A percentile compares a stretch with the other conserved stretches of the same genome.
These are phyloP conservation scores for Stephania yunnanensis DNA, from an alignment of 164 flowering plant species.

Conservation along the genomic window DNA sequence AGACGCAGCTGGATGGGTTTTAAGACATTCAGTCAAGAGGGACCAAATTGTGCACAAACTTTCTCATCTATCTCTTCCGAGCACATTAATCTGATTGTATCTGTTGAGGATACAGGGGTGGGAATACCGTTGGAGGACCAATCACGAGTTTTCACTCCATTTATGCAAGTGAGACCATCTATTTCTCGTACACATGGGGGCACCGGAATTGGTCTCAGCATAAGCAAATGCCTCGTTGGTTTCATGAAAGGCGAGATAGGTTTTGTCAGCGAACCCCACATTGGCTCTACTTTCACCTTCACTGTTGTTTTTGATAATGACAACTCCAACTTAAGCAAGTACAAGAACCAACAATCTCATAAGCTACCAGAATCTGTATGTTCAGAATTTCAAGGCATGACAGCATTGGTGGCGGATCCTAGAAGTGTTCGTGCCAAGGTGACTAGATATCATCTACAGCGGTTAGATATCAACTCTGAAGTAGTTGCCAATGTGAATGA, in stretches of 20 bases:
- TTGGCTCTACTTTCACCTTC: constrained; percentile 87
- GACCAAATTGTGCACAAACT: constrained; percentile 17
- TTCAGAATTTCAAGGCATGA: constrained; percentile 61
- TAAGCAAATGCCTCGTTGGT: constrained; percentile 86
- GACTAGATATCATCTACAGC: constrained; percentile 73
- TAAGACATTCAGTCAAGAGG: constrained; percentile 44
- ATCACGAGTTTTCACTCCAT: constrained; percentile 78
- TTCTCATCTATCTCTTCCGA: constrained; percentile 31
- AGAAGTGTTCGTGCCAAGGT: constrained; percentile 65
- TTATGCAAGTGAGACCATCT: constrained; percentile 90
- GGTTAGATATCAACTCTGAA: constrained; percentile 73
- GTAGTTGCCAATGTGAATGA: constrained; percentile 41
- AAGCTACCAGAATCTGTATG: constrained; percentile 32
- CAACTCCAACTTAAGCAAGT: constrained; percentile 28
- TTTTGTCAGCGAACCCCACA: constrained; percentile 62
- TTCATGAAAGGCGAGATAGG: constrained; percentile 97
- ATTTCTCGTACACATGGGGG: constrained; percentile 84
- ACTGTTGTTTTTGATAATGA: constrained; percentile 64
- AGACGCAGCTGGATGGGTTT: constrained; percentile 69
- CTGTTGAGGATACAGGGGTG: constrained; percentile 92
- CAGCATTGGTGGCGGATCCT: constrained; percentile 64
- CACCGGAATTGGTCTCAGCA: constrained; percentile 94
- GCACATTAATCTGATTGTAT: constrained; percentile 54
- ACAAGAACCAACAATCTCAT: constrained; percentile 32
- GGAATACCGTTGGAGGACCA: constrained; percentile 91